Conservation (phyloP, 257 asterid species). For the Fraxinus pennsylvanica region DNA sequence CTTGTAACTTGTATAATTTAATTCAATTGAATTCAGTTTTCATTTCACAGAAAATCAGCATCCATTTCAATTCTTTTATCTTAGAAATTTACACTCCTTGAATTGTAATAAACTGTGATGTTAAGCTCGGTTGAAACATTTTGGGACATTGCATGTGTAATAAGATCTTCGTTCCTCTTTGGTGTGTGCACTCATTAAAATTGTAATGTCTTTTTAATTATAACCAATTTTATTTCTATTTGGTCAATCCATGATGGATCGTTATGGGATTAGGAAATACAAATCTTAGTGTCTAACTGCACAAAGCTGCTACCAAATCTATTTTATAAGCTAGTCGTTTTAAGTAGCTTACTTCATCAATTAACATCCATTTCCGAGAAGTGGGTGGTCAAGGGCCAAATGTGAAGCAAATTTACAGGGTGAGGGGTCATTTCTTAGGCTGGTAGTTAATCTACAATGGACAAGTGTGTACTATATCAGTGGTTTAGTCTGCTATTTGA, state of each 20-base stretch:
- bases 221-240: background rate
- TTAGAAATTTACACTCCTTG: no score
- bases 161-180: no score
- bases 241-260: slow-evolving; percentile 5
- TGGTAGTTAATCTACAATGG: background rate
- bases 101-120: no score
- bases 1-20: no score
- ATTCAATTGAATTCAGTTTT: no score
- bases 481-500: background rate
- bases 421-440: slow-evolving; percentile 1
- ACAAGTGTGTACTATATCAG: background rate
- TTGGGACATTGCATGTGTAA: no score
- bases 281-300: background rate
- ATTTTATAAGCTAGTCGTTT: background rate
- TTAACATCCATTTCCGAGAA: slow-evolving; percentile 7
- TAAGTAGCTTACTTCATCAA: background rate
- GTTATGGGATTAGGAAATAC: slow-evolving; percentile 6
- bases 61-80: no score
- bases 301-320: slow-evolving; percentile 1
- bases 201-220: background rate
- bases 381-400: background rate
- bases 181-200: background rate
- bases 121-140: no score
- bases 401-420: background rate
- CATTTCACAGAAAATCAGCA: no score